A percentile compares a stretch with the other conserved stretches of the same genome.
These are phyloP conservation scores for Hygrocybe punicea DNA, from an alignment of 768 basidiomycete genomes.

Conservation along the genomic window DNA sequence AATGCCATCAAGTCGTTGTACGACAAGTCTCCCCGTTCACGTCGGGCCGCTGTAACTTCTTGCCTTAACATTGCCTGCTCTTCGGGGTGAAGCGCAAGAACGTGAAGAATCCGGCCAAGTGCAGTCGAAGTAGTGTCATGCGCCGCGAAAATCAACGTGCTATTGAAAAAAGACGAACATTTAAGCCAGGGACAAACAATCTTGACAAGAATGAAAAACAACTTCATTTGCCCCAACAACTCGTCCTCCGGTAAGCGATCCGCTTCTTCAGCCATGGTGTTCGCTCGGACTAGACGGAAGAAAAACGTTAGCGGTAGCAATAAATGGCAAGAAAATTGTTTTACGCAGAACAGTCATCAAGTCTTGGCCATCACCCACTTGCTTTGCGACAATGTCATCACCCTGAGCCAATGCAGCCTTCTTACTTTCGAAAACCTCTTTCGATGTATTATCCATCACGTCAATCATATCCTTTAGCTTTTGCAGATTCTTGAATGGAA, in stretches of 20 bases:
- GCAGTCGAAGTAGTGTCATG: constrained; percentile 36
- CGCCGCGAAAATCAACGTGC: constrained; percentile 33
- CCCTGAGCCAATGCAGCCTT: constrained; percentile 28
- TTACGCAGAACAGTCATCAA: constrained; percentile 31
- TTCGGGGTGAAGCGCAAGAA: constrained; percentile 29
- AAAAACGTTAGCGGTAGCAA: not conserved
- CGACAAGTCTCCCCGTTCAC: constrained; percentile 12
- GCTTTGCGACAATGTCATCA: constrained; percentile 27
- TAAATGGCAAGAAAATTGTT: not conserved
- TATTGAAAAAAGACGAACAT: constrained; percentile 12
- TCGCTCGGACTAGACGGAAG: constrained; percentile 28
- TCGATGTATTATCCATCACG: constrained; percentile 31
- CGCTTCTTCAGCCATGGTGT: constrained; percentile 24
- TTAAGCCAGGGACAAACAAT: not conserved
- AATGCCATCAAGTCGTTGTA: constrained; percentile 29
- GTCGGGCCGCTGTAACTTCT: constrained; percentile 21
- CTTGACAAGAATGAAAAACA: not conserved
- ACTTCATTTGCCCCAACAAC: constrained; percentile 22
- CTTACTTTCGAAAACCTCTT: constrained; percentile 34
- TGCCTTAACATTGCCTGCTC: constrained; percentile 32
- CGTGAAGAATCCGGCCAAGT: constrained; percentile 27
- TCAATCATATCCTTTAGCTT: constrained; percentile 32
- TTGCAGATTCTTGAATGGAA: constrained; percentile 29
- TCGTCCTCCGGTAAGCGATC: constrained; percentile 32
- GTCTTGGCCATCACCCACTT: constrained; percentile 32